Conservation (phyloP, 805 yeast genomes). For the Kodamaea kakaduensis region DNA sequence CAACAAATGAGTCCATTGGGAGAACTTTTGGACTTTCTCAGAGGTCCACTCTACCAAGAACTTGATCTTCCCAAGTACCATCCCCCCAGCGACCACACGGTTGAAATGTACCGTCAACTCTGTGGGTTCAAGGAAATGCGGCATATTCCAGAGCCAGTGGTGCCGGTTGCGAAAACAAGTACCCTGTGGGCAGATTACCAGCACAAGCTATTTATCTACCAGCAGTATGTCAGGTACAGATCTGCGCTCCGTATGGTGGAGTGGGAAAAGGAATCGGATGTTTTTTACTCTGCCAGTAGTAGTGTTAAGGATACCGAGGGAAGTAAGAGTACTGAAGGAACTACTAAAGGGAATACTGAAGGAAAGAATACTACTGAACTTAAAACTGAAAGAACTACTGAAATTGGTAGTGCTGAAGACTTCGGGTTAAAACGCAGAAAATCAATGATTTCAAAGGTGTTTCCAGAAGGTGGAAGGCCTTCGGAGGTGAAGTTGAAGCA, state of each 20-base stretch:
- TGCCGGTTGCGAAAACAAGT: constrained; percentile 18
- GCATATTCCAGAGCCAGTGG: background rate
- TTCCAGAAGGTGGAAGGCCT: background rate
- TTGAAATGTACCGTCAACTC: background rate
- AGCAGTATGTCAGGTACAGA: constrained; percentile 5
- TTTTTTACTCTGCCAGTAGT: background rate
- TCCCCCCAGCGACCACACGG: constrained; percentile 8
- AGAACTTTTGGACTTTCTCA: no score
- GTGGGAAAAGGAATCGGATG: background rate
- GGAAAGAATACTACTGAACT: background rate
- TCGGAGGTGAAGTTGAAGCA: constrained; percentile 7
- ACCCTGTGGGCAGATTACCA: constrained; percentile 24
- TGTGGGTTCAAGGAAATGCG: background rate
- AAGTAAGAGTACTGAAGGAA: no score
- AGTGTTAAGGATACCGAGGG: background rate
- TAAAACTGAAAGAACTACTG: background rate
- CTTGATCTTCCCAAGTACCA: constrained; percentile 10
- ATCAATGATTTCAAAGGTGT: background rate
- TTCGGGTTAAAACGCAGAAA: background rate
- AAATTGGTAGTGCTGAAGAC: background rate
- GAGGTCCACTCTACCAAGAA: background rate
- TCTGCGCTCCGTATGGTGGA: background rate
- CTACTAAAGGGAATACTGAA: background rate
- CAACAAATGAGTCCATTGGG: no score
- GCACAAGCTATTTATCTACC: constrained; percentile 20